Base-by-base conservation (phyloP, 163 green algal species). In the Prototheca stagnorum region DNA sequence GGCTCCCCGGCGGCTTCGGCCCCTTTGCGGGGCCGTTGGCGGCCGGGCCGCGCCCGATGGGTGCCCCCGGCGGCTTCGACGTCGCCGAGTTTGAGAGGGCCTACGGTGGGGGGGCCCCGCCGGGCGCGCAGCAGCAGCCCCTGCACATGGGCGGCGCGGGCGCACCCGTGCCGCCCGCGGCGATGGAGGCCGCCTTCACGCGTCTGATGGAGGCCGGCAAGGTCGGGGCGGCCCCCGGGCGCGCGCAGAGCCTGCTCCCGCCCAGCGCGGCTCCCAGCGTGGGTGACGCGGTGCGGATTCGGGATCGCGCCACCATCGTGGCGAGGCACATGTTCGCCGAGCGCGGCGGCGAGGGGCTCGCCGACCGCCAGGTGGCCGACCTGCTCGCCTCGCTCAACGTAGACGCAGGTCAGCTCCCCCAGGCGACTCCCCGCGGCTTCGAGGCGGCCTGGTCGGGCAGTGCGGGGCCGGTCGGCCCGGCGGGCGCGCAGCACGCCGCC, bases 301-400 rank as follows among this genome's bases (percentile, higher is more conserved):
- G 85, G 5, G 74, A 95, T 66, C 68, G 85, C 34, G 59, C 61
- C 47, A 88, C 79, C 47, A 93, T 94, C 60, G 67, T 95, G 53
- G 77, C 84, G 0, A 73, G 85, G 3, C 85, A 95, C 39, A 47
- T 95, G 54, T 92, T 86, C 62, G 77, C 80, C 5, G 70, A 85
- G 19, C 57, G 67, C 41, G 84, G 56, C 43, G 63, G 72, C 5
- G 54, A 37, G 25, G n/a, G n/a, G n/a, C 87, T 72, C 52, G 82
- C 79, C 27, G 77, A 56, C 21, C 28, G 23, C 29, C 77, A 93
- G 75, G 81, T 94, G n/a, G 57, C 31, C n/a, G 44, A 57, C 12
- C 69, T 94, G 61, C 66, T 94, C 26, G 52, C 52, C 14, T 86
- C 80, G 0, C 56, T 94, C 5, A 56, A 75, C 29, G 89, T 94